Percentiles rank a stretch among this genome's conserved stretches.
These are phyloP conservation scores for Saccharomyces hybrid DNA, from an alignment of 1,139 yeast genomes.

Conservation along the genomic window DNA sequence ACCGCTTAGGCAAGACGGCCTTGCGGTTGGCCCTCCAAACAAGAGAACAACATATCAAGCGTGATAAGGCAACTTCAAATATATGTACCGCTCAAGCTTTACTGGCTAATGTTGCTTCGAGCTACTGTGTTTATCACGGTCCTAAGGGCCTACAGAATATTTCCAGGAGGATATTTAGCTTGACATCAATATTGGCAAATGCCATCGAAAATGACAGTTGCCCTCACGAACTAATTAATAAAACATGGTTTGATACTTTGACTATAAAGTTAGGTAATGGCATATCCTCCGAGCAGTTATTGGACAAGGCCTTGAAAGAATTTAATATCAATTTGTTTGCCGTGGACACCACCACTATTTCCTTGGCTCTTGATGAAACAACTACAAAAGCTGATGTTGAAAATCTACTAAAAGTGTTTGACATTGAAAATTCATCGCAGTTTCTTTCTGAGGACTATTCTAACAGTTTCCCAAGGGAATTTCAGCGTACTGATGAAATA, in stretches of 20 bases:
- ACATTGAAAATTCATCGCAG: constrained; percentile 17
- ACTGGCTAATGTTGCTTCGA: constrained; percentile 89
- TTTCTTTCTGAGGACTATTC: background rate
- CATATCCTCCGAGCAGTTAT: constrained; percentile 45
- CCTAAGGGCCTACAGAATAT: constrained; percentile 80
- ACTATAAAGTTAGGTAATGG: constrained; percentile 50
- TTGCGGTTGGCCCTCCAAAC: constrained; percentile 91
- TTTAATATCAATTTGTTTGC: constrained; percentile 71
- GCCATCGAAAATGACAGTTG: constrained; percentile 38
- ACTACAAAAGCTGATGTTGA: constrained; percentile 55
- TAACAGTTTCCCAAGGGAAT: constrained; percentile 39
- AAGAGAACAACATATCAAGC: constrained; percentile 93
- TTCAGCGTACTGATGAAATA: constrained; percentile 54
- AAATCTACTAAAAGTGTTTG: constrained; percentile 51
- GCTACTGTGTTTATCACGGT: constrained; percentile 95
- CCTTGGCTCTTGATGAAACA: constrained; percentile 82
- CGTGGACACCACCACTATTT: constrained; percentile 53
- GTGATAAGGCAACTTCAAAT: constrained; percentile 96
- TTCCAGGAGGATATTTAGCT: constrained; percentile 69
- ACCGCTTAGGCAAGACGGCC: constrained; percentile 82
- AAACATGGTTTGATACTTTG: constrained; percentile 80
- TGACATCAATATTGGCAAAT: constrained; percentile 64
- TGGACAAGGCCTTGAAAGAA: constrained; percentile 49
- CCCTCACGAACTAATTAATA: constrained; percentile 51
- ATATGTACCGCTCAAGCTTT: constrained; percentile 97